Evolutionary conservation across 805 yeast species (phyloP).

Genomic region (Starmerella roubikii): DNA sequence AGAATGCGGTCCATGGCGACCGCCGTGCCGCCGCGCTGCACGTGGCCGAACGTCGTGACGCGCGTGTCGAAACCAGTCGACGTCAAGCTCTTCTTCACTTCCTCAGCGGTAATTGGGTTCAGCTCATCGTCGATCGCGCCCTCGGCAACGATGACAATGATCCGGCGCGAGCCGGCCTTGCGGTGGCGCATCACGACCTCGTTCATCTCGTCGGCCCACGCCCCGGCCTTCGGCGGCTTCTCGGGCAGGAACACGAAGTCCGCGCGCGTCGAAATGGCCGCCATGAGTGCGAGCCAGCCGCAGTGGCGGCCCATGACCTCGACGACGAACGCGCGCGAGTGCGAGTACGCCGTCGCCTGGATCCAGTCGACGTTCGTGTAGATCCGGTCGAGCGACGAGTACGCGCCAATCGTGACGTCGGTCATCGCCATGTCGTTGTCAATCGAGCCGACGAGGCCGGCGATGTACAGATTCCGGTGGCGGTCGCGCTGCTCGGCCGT

Average conservation of each 20-base stretch:
- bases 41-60: constrained; percentile 91
- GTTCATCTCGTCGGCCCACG: constrained; percentile 74
- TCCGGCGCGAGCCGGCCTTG: constrained; percentile 76
- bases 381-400: constrained; percentile 82
- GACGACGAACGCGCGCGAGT: constrained; percentile 91
- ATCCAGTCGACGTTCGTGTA: constrained; percentile 91
- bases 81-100: constrained; percentile 70
- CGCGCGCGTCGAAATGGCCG: constrained; percentile 93
- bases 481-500: constrained; percentile 45
- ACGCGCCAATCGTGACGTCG: constrained; percentile 94
- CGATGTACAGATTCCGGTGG: constrained; percentile 64
- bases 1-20: constrained; percentile 85
- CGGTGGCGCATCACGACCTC: constrained; percentile 68
- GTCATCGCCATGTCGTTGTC: constrained; percentile 98
- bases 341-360: constrained; percentile 95
- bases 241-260: constrained; percentile 92
- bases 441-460: constrained; percentile 92
- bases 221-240: constrained; percentile 60
- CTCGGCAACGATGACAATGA: constrained; percentile 94
- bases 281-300: constrained; percentile 97
- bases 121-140: constrained; percentile 83
- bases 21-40: constrained; percentile 97
- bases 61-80: constrained; percentile 86
- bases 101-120: constrained; percentile 64
- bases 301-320: constrained; percentile 99